A percentile compares a stretch with the other conserved stretches of the same genome.
phyloP scores from a whole-genome alignment of 345 rosid species.

The Cardamine resedifolia region DNA sequence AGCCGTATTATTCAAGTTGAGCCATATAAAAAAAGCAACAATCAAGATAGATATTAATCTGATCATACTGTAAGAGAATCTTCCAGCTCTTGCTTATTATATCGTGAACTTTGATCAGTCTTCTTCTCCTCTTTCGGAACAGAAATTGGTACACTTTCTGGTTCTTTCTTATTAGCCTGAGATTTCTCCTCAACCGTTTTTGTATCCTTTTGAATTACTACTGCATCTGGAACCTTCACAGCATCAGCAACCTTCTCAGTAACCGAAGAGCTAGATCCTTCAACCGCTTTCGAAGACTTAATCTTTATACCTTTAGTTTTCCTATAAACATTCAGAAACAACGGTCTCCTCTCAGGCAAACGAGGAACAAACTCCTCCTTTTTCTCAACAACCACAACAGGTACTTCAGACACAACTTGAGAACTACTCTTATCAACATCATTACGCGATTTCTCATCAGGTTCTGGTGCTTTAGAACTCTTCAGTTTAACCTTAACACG shows the following conservation, averaged over 20 bases:
- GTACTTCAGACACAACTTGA: slow-evolving; percentile 49
- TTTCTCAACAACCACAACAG: slow-evolving; percentile 46
- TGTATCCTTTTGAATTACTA: slow-evolving; percentile 31
- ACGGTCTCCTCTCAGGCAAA: slow-evolving; percentile 47
- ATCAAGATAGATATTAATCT: background rate
- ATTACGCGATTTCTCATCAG: slow-evolving; percentile 44
- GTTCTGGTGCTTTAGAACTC: slow-evolving; percentile 61
- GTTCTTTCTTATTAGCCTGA: slow-evolving; percentile 25
- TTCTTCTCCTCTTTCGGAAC: slow-evolving; percentile 47
- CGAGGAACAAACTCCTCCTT: slow-evolving; percentile 61
- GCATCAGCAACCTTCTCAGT: slow-evolving; percentile 38
- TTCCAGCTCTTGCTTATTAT: slow-evolving; percentile 68
- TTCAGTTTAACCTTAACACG: slow-evolving; percentile 84
- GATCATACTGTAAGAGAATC: slow-evolving; percentile 61
- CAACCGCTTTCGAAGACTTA: slow-evolving; percentile 52
- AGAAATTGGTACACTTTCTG: slow-evolving; percentile 27
- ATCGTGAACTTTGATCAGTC: slow-evolving; percentile 38
- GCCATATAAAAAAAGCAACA: background rate
- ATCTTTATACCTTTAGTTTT: slow-evolving; percentile 81
- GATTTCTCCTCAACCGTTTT: slow-evolving; percentile 16
- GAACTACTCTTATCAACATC: slow-evolving; percentile 64
- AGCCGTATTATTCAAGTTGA: background rate
- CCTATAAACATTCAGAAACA: slow-evolving; percentile 51
- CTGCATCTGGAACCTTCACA: slow-evolving; percentile 35
- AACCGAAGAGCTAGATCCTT: slow-evolving; percentile 42